phyloP scores from a whole-genome alignment of 1,284 basidiomycete species.

The Farysia itapuensis region DNA sequence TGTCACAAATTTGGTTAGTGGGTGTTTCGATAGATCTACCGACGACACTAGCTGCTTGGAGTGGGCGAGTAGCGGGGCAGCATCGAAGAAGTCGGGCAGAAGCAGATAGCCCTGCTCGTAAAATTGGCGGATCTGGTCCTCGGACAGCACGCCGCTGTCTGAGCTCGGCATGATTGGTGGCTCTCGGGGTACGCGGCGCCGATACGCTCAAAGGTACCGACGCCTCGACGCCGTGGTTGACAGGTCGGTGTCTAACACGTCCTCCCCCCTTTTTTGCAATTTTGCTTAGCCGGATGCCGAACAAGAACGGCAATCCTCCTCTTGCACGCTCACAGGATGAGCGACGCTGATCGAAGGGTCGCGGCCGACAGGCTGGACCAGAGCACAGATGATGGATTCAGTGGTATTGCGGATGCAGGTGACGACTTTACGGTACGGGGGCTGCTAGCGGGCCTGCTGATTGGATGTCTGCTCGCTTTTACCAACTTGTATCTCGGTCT shows the following conservation, averaged over 20 bases:
- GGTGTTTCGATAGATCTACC: constrained; percentile 77
- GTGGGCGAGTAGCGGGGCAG: constrained; percentile 68
- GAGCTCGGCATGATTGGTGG: too few species aligned
- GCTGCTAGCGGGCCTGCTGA: constrained; percentile 67
- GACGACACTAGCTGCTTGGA: constrained; percentile 72
- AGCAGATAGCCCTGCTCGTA: constrained; percentile 70
- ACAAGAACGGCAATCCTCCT: too few species aligned
- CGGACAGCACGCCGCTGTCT: constrained; percentile 25
- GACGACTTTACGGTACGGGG: constrained; percentile 60
- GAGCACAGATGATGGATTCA: too few species aligned
- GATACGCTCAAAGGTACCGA: too few species aligned
- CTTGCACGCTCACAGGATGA: too few species aligned
- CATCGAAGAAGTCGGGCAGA: constrained; percentile 74
- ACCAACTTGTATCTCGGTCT: constrained; percentile 76
- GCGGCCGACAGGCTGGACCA: too few species aligned
- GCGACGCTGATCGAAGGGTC: too few species aligned
- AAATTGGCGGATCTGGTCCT: constrained; percentile 37
- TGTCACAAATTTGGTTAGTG: constrained; percentile 87
- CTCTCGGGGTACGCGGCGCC: too few species aligned
- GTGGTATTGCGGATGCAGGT: not conserved
- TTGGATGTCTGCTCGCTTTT: constrained; percentile 74
- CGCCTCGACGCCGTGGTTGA: too few species aligned
- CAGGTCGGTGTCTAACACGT: too few species aligned
- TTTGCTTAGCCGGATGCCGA: too few species aligned
- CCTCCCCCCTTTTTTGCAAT: too few species aligned